Percentiles rank a stretch among this genome's conserved stretches.
Conservation (phyloP, 2,329 filamentous ascomycete species). For the Fusarium cyanostomum region DNA sequence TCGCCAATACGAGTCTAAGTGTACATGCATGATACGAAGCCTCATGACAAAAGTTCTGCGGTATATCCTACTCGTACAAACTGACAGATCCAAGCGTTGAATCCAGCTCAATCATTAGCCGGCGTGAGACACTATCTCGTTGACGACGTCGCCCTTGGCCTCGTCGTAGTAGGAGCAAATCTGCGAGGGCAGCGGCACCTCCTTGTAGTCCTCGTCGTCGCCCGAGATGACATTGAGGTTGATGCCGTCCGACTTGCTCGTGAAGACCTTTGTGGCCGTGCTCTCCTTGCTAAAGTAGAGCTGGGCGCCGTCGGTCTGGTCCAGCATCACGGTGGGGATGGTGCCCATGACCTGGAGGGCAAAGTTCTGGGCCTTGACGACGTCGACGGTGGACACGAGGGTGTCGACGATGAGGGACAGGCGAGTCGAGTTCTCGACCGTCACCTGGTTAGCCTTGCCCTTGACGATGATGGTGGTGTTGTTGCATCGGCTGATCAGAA, state of each 20-base stretch:
- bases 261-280: slow-evolving; percentile 81
- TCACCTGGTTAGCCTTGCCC: slow-evolving; percentile 97
- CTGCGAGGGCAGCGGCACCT: slow-evolving; percentile 89
- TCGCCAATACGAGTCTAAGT: slow-evolving; percentile 19
- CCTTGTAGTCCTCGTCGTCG: slow-evolving; percentile 82
- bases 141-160: slow-evolving; percentile 78
- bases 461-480: slow-evolving; percentile 89
- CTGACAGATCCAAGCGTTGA: slow-evolving; percentile 26
- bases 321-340: slow-evolving; percentile 87
- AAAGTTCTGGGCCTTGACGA: slow-evolving; percentile 95
- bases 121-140: slow-evolving; percentile 94
- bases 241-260: slow-evolving; percentile 85
- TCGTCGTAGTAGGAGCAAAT: slow-evolving; percentile 80
- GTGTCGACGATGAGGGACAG: slow-evolving; percentile 89
- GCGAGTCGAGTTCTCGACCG: slow-evolving; percentile 87
- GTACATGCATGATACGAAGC: slow-evolving; percentile 20
- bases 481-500: slow-evolving; percentile 91
- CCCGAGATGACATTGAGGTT: slow-evolving; percentile 85
- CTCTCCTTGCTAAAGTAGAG: slow-evolving; percentile 88
- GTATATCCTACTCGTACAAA: slow-evolving; percentile 33
- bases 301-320: slow-evolving; percentile 90
- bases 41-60: slow-evolving; percentile 1
- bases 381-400: slow-evolving; percentile 89
- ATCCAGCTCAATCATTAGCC: slow-evolving; percentile 62
- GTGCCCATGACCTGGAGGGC: slow-evolving; percentile 89